phyloP scores from a whole-genome alignment of 441 rosid genomes.

The Erodium chrysanthum region DNA sequence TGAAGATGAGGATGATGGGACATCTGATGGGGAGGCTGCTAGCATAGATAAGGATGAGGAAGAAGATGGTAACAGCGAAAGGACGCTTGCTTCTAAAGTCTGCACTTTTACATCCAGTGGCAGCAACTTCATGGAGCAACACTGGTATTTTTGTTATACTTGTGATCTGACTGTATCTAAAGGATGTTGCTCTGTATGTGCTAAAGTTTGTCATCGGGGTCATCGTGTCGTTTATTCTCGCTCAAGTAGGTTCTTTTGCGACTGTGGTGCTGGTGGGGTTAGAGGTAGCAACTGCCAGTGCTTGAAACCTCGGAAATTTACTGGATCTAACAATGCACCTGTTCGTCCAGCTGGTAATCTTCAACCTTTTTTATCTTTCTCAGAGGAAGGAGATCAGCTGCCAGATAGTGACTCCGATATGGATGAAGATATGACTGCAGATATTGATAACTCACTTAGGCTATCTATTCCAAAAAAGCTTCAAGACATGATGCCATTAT shows the following conservation, averaged over 20 bases:
- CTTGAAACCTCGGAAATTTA: conserved; percentile 92
- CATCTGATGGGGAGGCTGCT: conserved; percentile 98
- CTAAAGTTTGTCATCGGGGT: conserved; percentile 99
- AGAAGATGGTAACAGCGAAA: conserved; percentile 88
- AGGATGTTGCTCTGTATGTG: conserved; percentile 99
- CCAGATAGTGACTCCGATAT: conserved; percentile 90
- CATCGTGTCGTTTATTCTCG: conserved; percentile 99
- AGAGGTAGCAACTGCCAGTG: conserved; percentile 98
- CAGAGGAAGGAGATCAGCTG: conserved; percentile 84
- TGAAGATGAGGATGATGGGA: conserved; percentile 99
- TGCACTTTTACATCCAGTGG: conserved; percentile 99
- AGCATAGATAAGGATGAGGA: conserved; percentile 99
- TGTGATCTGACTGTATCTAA: conserved; percentile 97
- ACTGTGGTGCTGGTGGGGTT: conserved; percentile 99
- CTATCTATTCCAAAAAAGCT: conserved; percentile 71
- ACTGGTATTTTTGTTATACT: conserved; percentile 99
- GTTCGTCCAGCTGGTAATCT: conserved; percentile 50
- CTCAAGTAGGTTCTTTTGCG: conserved; percentile 96
- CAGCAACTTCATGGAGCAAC: conserved; percentile 99
- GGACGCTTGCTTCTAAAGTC: conserved; percentile 87
- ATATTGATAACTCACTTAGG: conserved; percentile 47
- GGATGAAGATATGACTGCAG: conserved; percentile 65
- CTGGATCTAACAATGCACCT: conserved; percentile 53
- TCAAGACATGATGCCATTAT: conserved; percentile 49
- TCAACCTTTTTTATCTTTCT: conserved; percentile 68